Base-by-base conservation (phyloP, 2,329 filamentous ascomycete genomes). In the Fusarium sarcochroum region DNA sequence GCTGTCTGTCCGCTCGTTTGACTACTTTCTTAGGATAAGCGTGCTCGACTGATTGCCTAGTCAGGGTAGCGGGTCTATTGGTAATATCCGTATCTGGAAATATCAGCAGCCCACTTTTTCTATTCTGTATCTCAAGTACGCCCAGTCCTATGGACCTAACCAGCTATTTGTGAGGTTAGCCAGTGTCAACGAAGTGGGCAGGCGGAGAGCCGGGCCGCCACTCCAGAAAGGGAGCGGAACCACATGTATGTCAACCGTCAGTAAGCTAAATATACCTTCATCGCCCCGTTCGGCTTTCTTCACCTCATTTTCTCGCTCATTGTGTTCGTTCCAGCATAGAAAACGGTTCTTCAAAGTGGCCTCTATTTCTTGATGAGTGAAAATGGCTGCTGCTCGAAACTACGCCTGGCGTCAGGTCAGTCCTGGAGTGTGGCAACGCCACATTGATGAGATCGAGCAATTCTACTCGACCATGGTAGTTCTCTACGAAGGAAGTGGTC, bases 371-470 rank as follows among this genome's bases (percentile, higher is more conserved):
- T 41, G 10, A 8, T 21, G 9, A 23, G 5, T 11, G 5, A 52
- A 41, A 14, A 68, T 68, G 66, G 0, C n/a, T 14, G 1, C 18
- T 5, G 3, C 30, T 7, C n/a, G 3, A 1, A 13, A 62, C 2
- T 46, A 46, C 13, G 8, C 23, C 2, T 80, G 79, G 78, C 67
- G 53, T 1, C 65, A 77, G n/a, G 61, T 49, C 4, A 42, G 42
- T 1, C 69, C 76, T 5, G 73, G 75, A 6, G 30, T 72, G 2
- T 81, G 79, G 78, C 68, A 75, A 8, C 76, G 79, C 7, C 72
- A 72, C n/a, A 69, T 80, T 10, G 81, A 84, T 30, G 81, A 84
- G 56, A 73, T 76, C 0, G 81, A 84, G 53, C 65, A 78, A 17
- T 80, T 80, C 35, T 84, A 84, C 58, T 75, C 79, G 0, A 68